These are phyloP conservation scores for Chaetomium olivaceum DNA, from an alignment of 2,329 filamentous ascomycete genomes.

Conservation along the genomic window DNA sequence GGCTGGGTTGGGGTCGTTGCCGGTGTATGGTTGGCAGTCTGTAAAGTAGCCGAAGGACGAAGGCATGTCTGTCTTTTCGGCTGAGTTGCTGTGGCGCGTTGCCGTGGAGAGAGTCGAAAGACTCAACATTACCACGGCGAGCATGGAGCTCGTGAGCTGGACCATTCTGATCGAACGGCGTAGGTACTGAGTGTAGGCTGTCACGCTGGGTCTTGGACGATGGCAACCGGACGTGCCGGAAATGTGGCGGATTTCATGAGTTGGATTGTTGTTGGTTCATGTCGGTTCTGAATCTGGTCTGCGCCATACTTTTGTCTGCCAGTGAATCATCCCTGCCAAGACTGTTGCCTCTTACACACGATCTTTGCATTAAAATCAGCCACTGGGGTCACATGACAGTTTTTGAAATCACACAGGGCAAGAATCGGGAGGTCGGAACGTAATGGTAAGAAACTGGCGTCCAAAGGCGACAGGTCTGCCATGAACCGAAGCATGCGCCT, in stretches of 20 bases:
- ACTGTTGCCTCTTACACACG: background rate
- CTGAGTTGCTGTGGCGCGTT: background rate
- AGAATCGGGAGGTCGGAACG: no score
- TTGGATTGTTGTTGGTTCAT: background rate
- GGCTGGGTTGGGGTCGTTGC: background rate
- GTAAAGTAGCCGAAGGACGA: background rate
- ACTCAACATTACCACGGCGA: background rate
- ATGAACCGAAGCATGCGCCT: no score
- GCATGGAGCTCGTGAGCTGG: background rate
- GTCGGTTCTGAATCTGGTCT: background rate
- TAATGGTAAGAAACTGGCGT: no score
- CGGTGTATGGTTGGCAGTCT: background rate
- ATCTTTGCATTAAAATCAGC: background rate
- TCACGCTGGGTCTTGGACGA: background rate
- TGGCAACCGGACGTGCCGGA: background rate
- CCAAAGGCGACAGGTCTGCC: no score
- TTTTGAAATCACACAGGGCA: no score
- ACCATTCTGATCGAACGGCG: background rate
- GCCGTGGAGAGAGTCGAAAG: background rate
- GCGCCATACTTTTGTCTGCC: no score
- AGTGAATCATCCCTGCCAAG: background rate
- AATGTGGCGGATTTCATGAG: background rate
- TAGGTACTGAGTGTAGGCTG: background rate
- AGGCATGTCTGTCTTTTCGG: background rate
- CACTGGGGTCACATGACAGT: no score